A percentile compares a stretch with the other conserved stretches of the same genome.
Evolutionary conservation across 495 filamentous ascomycete species (phyloP).

Genomic region (Neurospora intermedia): DNA sequence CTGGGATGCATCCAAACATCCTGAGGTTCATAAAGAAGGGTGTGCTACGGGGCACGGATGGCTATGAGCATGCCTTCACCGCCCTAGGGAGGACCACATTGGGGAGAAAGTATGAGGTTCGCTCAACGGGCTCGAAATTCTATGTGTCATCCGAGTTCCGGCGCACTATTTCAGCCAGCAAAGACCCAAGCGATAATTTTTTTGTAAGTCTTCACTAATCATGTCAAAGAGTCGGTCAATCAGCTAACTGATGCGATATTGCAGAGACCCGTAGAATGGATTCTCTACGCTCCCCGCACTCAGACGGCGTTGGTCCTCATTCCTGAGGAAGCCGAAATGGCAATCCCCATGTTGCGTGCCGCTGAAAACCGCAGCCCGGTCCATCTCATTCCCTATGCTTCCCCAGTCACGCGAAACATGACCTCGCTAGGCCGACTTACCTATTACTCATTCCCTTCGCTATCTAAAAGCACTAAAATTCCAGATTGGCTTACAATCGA

Average conservation of each 20-base stretch:
- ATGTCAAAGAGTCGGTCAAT: background rate
- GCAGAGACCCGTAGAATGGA: conserved; percentile 28
- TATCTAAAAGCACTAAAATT: conserved; percentile 23
- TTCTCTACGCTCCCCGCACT: conserved; percentile 17
- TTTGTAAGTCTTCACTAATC: conserved; percentile 12
- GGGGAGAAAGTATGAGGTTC: conserved; percentile 12
- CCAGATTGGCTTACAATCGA: conserved; percentile 40
- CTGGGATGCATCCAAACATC: conserved; percentile 17
- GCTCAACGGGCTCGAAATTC: conserved; percentile 11
- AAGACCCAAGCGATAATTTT: conserved; percentile 13
- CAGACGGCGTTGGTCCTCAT: conserved; percentile 38
- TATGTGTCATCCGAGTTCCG: conserved; percentile 24
- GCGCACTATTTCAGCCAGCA: conserved; percentile 7
- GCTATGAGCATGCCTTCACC: conserved; percentile 17
- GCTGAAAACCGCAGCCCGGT: background rate
- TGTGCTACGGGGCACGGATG: conserved; percentile 3
- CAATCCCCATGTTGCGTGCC: conserved; percentile 33
- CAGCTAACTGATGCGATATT: background rate
- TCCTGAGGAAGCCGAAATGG: conserved; percentile 40
- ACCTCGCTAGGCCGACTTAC: conserved; percentile 41
- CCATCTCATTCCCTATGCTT: conserved; percentile 38
- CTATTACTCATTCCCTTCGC: conserved; percentile 33
- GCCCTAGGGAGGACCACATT: conserved; percentile 15
- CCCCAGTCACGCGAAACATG: conserved; percentile 44
- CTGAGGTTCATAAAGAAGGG: conserved; percentile 14